Base-by-base conservation (phyloP, 352 stramenopile species). In the Pseudoperonospora humuli region DNA sequence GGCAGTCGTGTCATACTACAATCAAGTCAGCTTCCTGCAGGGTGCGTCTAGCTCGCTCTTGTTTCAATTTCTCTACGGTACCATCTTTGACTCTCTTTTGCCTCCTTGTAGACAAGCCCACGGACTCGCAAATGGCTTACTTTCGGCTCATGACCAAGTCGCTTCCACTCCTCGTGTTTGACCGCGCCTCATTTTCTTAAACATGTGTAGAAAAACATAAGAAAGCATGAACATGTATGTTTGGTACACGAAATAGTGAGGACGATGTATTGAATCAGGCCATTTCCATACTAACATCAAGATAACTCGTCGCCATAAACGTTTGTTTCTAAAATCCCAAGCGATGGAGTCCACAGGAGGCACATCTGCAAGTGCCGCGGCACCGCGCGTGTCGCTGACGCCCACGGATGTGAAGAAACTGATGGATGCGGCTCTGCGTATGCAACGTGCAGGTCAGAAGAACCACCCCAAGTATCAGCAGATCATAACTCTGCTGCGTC, bases 121-220 rank as follows among this genome's bases (percentile, higher is more conserved):
- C 65, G 19, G 72, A 80, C 17, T 71, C 69, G 54, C 50, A 88
- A 61, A 38, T 87, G 35, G 78, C 78, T 27, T 86, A 87, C 64
- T 91, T 91, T 49, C 74, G 76, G 38, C 67, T 91, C 39, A 91
- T 91, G 78, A 91, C 78, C 57, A 91, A 91, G 64, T 64, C 71
- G 36, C 67, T 87, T 43, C 78, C 75, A 40, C 68, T 86, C 10
- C 67, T 75, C 58, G 78, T 91, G 27, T 86, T 84, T 41, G 78
- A 91, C 57, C 78, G 78, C 55, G 78, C 78, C 55, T 88, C 78
- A 46, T 87, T 88, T 56, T 81, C 71, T 59, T 91, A 91, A 49
- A 17, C 20, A 19, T 14, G 32, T 31, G 15, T 33, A 53, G 24
- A 21, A 3, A 34, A 70, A n/a, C n/a, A n/a, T n/a, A n/a, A n/a